These are phyloP conservation scores for Phytophthora fragariaefolia DNA, from an alignment of 352 stramenopile genomes.

Conservation along the genomic window DNA sequence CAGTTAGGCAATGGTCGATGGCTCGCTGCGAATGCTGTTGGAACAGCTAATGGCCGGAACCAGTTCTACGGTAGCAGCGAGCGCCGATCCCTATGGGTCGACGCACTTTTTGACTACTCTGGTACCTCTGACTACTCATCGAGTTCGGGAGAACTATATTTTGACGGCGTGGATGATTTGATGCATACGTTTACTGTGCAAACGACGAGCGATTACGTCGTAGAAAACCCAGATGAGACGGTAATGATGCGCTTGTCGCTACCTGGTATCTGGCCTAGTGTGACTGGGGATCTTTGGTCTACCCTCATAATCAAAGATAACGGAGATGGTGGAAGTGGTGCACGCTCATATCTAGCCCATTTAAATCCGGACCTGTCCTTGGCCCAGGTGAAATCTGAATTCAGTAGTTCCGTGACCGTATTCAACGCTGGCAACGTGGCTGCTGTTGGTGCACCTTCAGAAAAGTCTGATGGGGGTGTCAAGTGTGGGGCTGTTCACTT, in stretches of 20 bases:
- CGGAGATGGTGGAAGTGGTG: conserved; percentile 87
- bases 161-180: conserved; percentile 54
- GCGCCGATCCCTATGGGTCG: conserved; percentile 76
- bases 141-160: conserved; percentile 66
- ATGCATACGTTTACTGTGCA: conserved; percentile 75
- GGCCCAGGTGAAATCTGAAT: conserved; percentile 51
- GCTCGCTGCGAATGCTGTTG: conserved; percentile 67
- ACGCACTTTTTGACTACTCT: conserved; percentile 89
- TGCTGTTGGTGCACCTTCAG: conserved; percentile 66
- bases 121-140: conserved; percentile 91
- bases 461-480: conserved; percentile 38
- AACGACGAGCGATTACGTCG: conserved; percentile 91
- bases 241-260: conserved; percentile 91
- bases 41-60: conserved; percentile 85
- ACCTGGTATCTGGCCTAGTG: conserved; percentile 92
- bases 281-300: conserved; percentile 86
- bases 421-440: conserved; percentile 70
- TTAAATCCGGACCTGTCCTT: conserved; percentile 44
- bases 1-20: conserved; percentile 64
- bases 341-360: conserved; percentile 66
- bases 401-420: conserved; percentile 63
- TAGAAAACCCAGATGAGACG: conserved; percentile 93
- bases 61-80: conserved; percentile 93
- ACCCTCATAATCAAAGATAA: conserved; percentile 92
- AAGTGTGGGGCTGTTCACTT: conserved; percentile 75